A percentile compares a stretch with the other conserved stretches of the same genome.
Conservation (phyloP, 148 eudicot genomes). For the Rhododendron williamsianum region DNA sequence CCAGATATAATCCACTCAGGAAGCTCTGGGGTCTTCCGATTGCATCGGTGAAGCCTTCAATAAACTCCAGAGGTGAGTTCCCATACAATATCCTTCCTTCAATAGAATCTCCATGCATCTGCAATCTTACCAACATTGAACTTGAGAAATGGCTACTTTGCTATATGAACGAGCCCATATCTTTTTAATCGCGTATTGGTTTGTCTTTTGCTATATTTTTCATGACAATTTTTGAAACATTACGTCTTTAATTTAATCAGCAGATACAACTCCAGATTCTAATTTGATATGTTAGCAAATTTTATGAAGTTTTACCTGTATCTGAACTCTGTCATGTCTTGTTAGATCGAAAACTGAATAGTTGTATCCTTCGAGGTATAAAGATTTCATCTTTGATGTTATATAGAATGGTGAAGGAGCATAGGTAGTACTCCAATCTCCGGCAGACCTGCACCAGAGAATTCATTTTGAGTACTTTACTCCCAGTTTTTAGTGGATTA, state of each 20-base stretch:
- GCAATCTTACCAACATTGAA: constrained; percentile 11
- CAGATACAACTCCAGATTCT: neutral
- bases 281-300: neutral
- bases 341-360: constrained; percentile 84
- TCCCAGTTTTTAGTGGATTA: neutral
- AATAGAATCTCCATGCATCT: constrained; percentile 66
- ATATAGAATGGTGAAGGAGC: constrained; percentile 98
- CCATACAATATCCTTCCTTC: constrained; percentile 81
- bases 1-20: constrained; percentile 95
- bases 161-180: neutral
- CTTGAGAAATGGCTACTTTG: neutral
- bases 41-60: constrained; percentile 73
- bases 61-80: constrained; percentile 73
- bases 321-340: constrained; percentile 72
- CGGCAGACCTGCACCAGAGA: constrained; percentile 67
- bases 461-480: constrained; percentile 3
- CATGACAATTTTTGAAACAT: neutral
- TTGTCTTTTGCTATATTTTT: neutral
- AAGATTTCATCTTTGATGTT: constrained; percentile 90
- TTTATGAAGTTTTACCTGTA: constrained; percentile 57
- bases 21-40: constrained; percentile 95
- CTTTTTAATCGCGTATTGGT: neutral
- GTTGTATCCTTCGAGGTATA: constrained; percentile 87
- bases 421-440: constrained; percentile 97
- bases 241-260: neutral